Percentiles rank a stretch among this genome's conserved stretches.
phyloP scores from a whole-genome alignment of 495 filamentous ascomycete genomes.

The Penicillium daleae region DNA sequence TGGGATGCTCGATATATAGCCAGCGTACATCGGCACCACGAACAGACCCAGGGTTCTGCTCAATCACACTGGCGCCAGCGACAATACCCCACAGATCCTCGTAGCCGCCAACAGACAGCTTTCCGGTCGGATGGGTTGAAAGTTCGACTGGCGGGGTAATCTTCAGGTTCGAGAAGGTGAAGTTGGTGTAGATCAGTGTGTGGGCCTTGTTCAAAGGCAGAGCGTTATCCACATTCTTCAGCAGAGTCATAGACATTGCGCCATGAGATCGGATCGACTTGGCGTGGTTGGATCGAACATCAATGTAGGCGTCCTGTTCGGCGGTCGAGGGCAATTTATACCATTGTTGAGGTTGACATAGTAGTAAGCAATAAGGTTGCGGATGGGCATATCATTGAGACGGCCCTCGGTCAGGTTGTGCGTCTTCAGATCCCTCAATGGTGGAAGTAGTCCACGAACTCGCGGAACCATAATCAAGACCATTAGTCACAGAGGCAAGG shows the following conservation, averaged over 20 bases:
- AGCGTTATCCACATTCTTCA: slow-evolving; percentile 60
- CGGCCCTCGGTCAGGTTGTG: slow-evolving; percentile 44
- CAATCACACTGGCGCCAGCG: slow-evolving; percentile 48
- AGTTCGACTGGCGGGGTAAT: slow-evolving; percentile 23
- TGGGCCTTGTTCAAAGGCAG: slow-evolving; percentile 50
- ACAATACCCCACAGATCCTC: slow-evolving; percentile 59
- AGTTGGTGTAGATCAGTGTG: slow-evolving; percentile 64
- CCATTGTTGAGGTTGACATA: slow-evolving; percentile 54
- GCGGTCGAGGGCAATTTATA: slow-evolving; percentile 65
- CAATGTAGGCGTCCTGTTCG: slow-evolving; percentile 64
- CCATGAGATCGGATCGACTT: slow-evolving; percentile 56
- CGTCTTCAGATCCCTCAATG: slow-evolving; percentile 26
- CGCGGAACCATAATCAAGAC: slow-evolving; percentile 25
- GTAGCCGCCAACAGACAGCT: slow-evolving; percentile 52
- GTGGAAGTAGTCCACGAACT: slow-evolving; percentile 25
- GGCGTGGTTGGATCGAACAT: slow-evolving; percentile 55
- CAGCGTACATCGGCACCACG: slow-evolving; percentile 60
- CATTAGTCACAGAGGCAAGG: slow-evolving; percentile 17
- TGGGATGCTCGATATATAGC: slow-evolving; percentile 64
- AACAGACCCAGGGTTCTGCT: slow-evolving; percentile 58
- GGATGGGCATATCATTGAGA: slow-evolving; percentile 59
- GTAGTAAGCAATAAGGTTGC: slow-evolving; percentile 57
- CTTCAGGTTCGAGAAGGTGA: slow-evolving; percentile 47
- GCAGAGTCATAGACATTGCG: slow-evolving; percentile 57
- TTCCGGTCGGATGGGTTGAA: slow-evolving; percentile 12